phyloP scores from a whole-genome alignment of 2,329 filamentous ascomycete species.

The Epichloe amarillans region DNA sequence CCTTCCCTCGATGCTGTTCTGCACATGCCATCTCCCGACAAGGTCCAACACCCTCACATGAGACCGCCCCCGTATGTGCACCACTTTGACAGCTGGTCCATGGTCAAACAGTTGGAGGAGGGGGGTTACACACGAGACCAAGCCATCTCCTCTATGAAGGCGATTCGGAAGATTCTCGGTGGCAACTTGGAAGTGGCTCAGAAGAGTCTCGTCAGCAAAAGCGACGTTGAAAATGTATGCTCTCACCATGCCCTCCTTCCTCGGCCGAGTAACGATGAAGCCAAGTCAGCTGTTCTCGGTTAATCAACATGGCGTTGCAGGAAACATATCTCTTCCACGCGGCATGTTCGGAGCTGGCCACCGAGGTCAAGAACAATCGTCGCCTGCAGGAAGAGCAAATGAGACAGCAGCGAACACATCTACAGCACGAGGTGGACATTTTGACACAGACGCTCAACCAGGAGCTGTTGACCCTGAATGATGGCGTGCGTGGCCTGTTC shows the following conservation, averaged over 20 bases:
- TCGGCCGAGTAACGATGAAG: not conserved
- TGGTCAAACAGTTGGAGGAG: constrained; percentile 68
- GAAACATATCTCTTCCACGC: constrained; percentile 89
- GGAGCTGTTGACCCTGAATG: constrained; percentile 68
- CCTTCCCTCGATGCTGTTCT: constrained; percentile 33
- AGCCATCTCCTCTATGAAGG: constrained; percentile 83
- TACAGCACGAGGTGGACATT: constrained; percentile 95
- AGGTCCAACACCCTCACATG: constrained; percentile 49
- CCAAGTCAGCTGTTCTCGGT: not conserved
- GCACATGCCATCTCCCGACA: constrained; percentile 30
- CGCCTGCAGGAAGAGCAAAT: constrained; percentile 67
- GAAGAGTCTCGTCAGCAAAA: constrained; percentile 72
- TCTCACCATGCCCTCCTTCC: not conserved
- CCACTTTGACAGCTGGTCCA: constrained; percentile 88
- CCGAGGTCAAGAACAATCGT: constrained; percentile 70
- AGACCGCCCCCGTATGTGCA: constrained; percentile 73
- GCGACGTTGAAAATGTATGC: constrained; percentile 68
- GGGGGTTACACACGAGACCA: constrained; percentile 63
- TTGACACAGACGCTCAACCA: constrained; percentile 73
- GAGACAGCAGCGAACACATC: constrained; percentile 66
- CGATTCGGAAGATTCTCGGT: constrained; percentile 62
- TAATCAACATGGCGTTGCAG: constrained; percentile 17
- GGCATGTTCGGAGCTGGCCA: constrained; percentile 80
- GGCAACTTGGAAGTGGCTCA: constrained; percentile 72
- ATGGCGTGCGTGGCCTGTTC: constrained; percentile 90